Base-by-base conservation (phyloP, 306 rosid genomes). In the Sicyos baderoa region DNA sequence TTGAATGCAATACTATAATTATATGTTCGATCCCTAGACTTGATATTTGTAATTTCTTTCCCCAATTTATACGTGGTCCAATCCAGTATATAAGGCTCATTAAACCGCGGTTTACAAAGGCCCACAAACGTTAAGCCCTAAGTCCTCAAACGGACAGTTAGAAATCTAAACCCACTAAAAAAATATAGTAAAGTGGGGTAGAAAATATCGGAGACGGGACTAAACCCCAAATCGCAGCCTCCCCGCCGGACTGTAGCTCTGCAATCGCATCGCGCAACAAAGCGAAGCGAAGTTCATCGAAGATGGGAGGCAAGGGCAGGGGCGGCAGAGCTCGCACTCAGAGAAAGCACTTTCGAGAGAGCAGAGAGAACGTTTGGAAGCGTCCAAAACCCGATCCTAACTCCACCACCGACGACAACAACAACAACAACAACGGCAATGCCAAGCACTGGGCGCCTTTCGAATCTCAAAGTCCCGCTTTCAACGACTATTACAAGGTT, bases 291-390 rank as follows among this genome's bases (percentile, higher is more conserved):
- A 14, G 51, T 47, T 13, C 16, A 47, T 47, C 16, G n/a, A 47
- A 47, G 22, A 88, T 87, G 96, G 96, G 89, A 72, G 82, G 86
- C 67, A 74, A 79, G 49, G 87, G 91, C 0, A 75, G 77, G 68
- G 87, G 92, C 18, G 84, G 88, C 18, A 79, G 94, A 54, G 66
- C 94, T 68, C 99, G 99, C 54, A 88, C 99, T 54, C 99, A 94
- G 74, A 44, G 99, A 68, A 86, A 75, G 68, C 96, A 94, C 59
- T 94, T 94, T 80, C 91, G 85, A 7, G 82, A 88, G 73, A 74
- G 21, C 86, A 79, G 99, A 82, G 96, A 90, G 72, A 90, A 94
- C 71, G 88, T 90, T 7, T 94, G 99, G 99, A 94, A 94, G 82
- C 97, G 90, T 66, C 77, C 90, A 4, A 94, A 81, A 78, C 68